Conservation (phyloP, 352 stramenopile genomes). For the Globisporangium viniferum region DNA sequence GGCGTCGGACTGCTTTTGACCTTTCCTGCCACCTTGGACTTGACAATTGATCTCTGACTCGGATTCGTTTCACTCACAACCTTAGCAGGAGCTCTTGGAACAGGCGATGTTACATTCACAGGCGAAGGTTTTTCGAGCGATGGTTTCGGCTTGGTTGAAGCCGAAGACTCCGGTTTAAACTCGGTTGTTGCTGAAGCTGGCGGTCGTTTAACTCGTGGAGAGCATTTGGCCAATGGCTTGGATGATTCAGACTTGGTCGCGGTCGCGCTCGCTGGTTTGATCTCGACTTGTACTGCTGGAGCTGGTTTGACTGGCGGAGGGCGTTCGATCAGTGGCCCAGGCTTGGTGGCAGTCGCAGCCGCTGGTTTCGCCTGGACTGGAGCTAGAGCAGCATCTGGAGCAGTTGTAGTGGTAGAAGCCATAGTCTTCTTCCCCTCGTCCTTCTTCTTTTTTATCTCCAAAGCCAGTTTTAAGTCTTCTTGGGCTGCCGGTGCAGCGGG, state of each 20-base stretch:
- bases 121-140: background rate
- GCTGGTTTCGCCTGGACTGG: background rate
- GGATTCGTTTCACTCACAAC: background rate
- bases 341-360: background rate
- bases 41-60: background rate
- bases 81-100: background rate
- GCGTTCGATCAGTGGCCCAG: background rate
- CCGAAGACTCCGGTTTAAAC: background rate
- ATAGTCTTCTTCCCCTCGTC: background rate
- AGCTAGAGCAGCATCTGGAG: background rate
- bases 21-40: background rate
- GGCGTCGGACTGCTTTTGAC: background rate
- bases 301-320: background rate
- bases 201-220: background rate
- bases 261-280: background rate
- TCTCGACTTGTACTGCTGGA: background rate
- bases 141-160: background rate
- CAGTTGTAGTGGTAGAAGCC: background rate
- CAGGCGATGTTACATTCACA: background rate
- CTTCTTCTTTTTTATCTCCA: background rate
- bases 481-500: background rate
- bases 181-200: background rate
- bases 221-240: background rate
- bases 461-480: background rate
- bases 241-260: background rate